Evolutionary conservation across 305 asterid genomes (phyloP).

Genomic region (Ajuga reptans): DNA sequence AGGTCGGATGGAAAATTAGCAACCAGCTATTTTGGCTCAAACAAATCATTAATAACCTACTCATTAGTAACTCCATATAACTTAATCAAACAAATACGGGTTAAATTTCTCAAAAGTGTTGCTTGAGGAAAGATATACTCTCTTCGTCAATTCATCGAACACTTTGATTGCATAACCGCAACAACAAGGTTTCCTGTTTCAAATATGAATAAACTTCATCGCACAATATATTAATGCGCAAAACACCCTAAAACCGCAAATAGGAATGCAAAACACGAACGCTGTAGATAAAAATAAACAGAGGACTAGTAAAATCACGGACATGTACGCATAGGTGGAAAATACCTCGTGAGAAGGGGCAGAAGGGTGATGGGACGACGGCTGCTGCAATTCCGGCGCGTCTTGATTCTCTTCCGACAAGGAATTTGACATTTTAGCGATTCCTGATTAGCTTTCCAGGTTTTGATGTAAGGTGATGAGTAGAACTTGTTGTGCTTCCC

Average conservation of each 20-base stretch:
- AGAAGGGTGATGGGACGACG: conserved; percentile 51
- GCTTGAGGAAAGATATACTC: neutral
- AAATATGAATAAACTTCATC: neutral
- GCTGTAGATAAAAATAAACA: neutral
- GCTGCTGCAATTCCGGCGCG: conserved; percentile 30
- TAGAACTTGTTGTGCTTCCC: neutral
- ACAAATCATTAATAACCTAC: neutral
- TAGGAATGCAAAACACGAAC: neutral
- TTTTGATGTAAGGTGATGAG: neutral
- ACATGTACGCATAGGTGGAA: neutral
- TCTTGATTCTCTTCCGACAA: conserved; percentile 23
- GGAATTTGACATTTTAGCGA: conserved; percentile 27
- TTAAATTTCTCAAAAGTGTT: neutral
- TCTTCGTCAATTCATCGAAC: conserved; percentile 27
- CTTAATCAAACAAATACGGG: neutral
- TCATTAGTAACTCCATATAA: neutral
- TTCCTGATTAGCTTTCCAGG: neutral
- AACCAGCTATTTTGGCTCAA: neutral
- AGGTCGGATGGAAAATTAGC: neutral
- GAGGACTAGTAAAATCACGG: neutral
- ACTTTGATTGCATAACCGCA: conserved; percentile 19
- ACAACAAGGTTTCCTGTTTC: neutral
- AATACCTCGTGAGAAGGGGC: conserved; percentile 71
- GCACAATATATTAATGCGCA: neutral
- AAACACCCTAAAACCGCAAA: neutral